A percentile compares a stretch with the other conserved stretches of the same genome.
Evolutionary conservation across 1,284 basidiomycete species (phyloP).

Genomic region (Ganoderma multipileum): DNA sequence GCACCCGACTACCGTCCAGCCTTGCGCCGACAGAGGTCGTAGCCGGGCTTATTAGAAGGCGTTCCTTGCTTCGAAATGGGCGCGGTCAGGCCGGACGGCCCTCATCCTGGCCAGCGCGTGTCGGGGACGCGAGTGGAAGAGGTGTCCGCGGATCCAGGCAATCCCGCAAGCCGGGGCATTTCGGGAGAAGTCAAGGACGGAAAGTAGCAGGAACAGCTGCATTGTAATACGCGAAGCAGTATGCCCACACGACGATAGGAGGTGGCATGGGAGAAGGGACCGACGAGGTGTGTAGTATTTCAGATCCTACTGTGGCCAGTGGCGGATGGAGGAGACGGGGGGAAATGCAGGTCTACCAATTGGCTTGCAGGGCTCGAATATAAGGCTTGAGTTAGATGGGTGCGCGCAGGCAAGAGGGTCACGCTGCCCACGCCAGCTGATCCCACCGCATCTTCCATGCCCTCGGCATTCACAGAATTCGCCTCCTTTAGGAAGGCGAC

Average conservation of each 20-base stretch:
- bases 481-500: neutral
- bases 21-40: slow-evolving; percentile 22
- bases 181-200: slow-evolving; percentile 25
- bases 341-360: neutral
- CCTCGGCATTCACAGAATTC: slow-evolving; percentile 2
- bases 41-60: slow-evolving; percentile 19
- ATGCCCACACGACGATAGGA: neutral
- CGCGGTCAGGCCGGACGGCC: slow-evolving; percentile 19
- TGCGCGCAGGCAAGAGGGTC: slow-evolving; percentile 17
- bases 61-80: slow-evolving; percentile 9
- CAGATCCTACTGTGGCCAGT: too few relatives aligned
- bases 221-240: neutral
- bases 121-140: slow-evolving; percentile 6
- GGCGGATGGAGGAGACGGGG: neutral
- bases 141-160: slow-evolving; percentile 21
- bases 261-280: neutral
- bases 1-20: slow-evolving; percentile 27
- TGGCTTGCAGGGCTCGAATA: neutral
- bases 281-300: slow-evolving; percentile 6
- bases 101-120: slow-evolving; percentile 9
- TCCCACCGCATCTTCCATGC: slow-evolving; percentile 13
- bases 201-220: slow-evolving; percentile 17
- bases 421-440: slow-evolving; percentile 23
- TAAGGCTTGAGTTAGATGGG: neutral
- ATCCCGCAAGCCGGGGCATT: slow-evolving; percentile 14